A percentile compares a stretch with the other conserved stretches of the same genome.
phyloP scores from a whole-genome alignment of 139 green algal species.

The Chlamydomonas sp. region DNA sequence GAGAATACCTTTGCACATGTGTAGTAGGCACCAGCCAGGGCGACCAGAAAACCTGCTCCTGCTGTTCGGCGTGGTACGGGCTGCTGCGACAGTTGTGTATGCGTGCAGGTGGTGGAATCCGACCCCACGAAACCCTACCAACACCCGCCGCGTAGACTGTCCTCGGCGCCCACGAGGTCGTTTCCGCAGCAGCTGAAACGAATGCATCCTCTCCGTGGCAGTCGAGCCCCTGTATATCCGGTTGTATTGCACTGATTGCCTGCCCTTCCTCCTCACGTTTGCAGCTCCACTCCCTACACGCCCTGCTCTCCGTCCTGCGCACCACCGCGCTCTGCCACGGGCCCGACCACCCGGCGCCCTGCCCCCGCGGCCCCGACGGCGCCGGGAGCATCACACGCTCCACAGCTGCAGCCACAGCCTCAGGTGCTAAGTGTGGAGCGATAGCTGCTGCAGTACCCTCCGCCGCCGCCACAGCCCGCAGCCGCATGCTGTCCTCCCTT shows the following conservation, averaged over 20 bases:
- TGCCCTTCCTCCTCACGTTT: background rate
- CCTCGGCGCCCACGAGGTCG: too few relatives aligned
- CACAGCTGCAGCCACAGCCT: constrained; percentile 3
- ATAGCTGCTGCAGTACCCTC: too few relatives aligned
- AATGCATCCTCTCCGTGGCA: too few relatives aligned
- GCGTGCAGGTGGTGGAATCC: too few relatives aligned
- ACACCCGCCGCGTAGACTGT: too few relatives aligned
- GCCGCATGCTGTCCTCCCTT: background rate
- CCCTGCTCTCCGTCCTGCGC: constrained; percentile 3
- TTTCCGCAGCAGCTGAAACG: too few relatives aligned
- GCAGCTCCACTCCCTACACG: constrained; percentile 31
- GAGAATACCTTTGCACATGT: background rate
- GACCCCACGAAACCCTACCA: too few relatives aligned
- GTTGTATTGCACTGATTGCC: background rate
- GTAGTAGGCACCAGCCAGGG: too few relatives aligned
- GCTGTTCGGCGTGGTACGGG: too few relatives aligned
- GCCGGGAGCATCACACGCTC: background rate
- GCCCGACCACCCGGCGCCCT: background rate
- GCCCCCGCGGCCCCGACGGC: background rate
- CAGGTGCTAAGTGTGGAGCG: background rate
- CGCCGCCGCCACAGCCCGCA: background rate
- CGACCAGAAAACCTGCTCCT: too few relatives aligned
- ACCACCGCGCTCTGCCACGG: constrained; percentile 3
- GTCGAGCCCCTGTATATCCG: too few relatives aligned
- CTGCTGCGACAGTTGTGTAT: too few relatives aligned